Evolutionary conservation across 2,329 filamentous ascomycete species (phyloP), one percentile per base, ranked within the genome.

Genomic region (Paecilomyces niveus): DNA sequence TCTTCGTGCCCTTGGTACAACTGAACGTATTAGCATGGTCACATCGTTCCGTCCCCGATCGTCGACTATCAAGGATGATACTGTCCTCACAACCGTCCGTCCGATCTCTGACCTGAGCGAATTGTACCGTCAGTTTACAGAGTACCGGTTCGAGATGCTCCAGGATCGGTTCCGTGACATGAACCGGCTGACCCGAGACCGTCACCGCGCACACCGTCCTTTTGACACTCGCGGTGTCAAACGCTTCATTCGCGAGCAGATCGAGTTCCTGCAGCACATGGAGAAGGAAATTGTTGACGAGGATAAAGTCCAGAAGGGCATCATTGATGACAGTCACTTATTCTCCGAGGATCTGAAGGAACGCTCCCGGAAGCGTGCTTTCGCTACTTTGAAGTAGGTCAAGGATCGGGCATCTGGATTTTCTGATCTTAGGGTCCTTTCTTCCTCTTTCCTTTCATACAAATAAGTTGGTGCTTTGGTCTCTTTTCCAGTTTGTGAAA

Each of bases 11-110:
- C 71, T 84, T 1, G 83, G 84, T 18, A 77, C 78, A 3, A 78
- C 79, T 24, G 86, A 88, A 69, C 81, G 85, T 33, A 87, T 89
- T 70, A 83, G 78, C 51, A 85, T 86, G 74, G 84, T 89, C 55
- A 89, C 86, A 0, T 84, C 83, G 3, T 88, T 87, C 74, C 80
- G 86, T 9, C 84, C 86, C 1, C 81, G 79, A 55, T 80, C 77
- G 22, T 75, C 84, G 1, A 74, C 73, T 21, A 66, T 83, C 50
- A 78, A 77, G 15, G 86, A 89, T 64, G 84, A 87, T 64, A 83
- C 82, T 1, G 82, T 84, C 3, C 75, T 89, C 49, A 83, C 79
- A 2, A 86, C 82, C 0, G 81, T 87, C 13, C 81, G 85, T 0
- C 76, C 76, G 0, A 82, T 87, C 61, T 86, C 83, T 2, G 74